These are phyloP conservation scores for Claviceps sp. DNA, from an alignment of 2,329 filamentous ascomycete genomes.

Conservation along the genomic window DNA sequence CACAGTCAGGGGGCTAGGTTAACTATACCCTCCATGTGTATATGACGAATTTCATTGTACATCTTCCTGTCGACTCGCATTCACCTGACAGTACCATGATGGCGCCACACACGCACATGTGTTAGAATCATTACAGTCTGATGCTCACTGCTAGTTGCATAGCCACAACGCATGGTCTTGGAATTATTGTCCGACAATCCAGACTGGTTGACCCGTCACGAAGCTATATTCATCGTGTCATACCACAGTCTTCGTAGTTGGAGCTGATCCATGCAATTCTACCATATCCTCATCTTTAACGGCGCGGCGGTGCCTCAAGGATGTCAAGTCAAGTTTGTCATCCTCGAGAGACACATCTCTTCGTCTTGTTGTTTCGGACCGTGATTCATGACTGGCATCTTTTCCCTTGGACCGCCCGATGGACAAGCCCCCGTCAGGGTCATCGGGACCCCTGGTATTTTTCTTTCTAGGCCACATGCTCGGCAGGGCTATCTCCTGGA, in stretches of 20 bases:
- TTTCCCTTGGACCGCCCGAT: constrained; percentile 40
- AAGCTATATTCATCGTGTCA: neutral
- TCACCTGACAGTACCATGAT: no score
- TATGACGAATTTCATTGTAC: no score
- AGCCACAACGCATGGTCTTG: no score
- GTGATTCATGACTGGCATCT: constrained; percentile 36
- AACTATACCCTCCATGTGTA: no score
- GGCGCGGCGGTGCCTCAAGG: constrained; percentile 26
- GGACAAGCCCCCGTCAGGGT: constrained; percentile 34
- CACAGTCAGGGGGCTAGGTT: no score
- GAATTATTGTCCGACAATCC: no score
- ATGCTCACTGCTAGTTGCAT: no score
- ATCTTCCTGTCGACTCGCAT: no score
- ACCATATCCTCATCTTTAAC: constrained; percentile 25
- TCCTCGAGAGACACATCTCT: constrained; percentile 33
- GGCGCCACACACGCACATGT: no score
- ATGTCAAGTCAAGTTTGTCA: constrained; percentile 22
- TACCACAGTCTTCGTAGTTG: constrained; percentile 19
- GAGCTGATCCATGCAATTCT: constrained; percentile 32
- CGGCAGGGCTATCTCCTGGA: constrained; percentile 75
- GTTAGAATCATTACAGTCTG: no score
- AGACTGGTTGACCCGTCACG: no score
- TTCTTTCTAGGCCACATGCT: constrained; percentile 74
- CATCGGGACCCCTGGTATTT: constrained; percentile 64
- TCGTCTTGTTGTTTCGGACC: constrained; percentile 31